These are phyloP conservation scores for Chalaropsis thielavioides DNA, from an alignment of 2,329 filamentous ascomycete species.

Conservation along the genomic window DNA sequence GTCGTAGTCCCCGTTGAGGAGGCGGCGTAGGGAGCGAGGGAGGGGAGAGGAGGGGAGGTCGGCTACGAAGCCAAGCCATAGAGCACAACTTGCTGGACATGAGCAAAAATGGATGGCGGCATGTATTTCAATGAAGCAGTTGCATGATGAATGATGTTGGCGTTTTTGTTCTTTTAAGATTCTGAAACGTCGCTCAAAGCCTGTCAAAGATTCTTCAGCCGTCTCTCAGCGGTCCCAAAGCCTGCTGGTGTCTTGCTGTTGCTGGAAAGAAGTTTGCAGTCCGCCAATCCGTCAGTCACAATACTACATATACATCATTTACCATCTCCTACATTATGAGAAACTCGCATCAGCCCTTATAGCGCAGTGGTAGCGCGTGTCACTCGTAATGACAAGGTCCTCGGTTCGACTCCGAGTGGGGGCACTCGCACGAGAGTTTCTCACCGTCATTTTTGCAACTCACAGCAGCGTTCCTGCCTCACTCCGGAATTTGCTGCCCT, in stretches of 20 bases:
- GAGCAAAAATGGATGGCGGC: not conserved
- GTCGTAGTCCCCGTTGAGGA: conserved; percentile 15
- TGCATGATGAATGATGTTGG: not conserved
- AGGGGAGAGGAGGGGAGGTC: not conserved
- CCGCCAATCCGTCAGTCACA: too few relatives aligned
- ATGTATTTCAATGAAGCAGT: not conserved
- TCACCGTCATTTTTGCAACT: not conserved
- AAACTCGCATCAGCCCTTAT: conserved; percentile 21
- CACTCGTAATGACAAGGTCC: conserved; percentile 28
- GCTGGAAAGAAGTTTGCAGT: too few relatives aligned
- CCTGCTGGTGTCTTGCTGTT: not conserved
- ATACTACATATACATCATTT: too few relatives aligned
- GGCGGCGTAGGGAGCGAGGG: not conserved
- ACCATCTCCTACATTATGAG: not conserved
- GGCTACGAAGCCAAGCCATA: not conserved
- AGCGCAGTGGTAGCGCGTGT: conserved; percentile 27
- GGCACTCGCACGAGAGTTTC: conserved; percentile 18
- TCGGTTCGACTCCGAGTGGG: conserved; percentile 26
- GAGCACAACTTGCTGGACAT: not conserved
- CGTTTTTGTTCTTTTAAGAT: not conserved
- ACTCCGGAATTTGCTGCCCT: conserved; percentile 5
- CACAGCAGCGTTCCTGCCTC: not conserved
- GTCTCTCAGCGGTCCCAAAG: too few relatives aligned
- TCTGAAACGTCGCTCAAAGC: not conserved
- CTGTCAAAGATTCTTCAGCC: too few relatives aligned